Conservation (phyloP, 257 asterid species). For the Jasminum sambac region DNA sequence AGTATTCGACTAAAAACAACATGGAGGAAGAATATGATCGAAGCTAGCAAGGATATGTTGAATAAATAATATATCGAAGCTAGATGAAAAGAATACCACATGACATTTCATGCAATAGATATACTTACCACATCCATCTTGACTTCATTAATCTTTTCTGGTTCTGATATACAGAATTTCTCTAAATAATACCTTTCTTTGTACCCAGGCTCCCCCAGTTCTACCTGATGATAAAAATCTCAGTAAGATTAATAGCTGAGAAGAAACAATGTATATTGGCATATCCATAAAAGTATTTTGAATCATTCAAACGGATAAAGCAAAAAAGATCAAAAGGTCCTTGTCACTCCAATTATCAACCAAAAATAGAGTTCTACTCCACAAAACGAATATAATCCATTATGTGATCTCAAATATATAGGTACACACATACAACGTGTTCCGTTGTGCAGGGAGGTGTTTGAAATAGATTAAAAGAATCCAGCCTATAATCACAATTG, state of each 20-base stretch:
- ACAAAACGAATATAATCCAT: not conserved
- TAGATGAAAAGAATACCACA: conserved; percentile 20
- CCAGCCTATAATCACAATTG: not conserved
- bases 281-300: not conserved
- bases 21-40: not conserved
- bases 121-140: conserved; percentile 74
- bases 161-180: conserved; percentile 68
- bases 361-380: not conserved
- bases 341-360: not conserved
- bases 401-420: not conserved
- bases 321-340: not conserved
- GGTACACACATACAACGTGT: too few relatives aligned
- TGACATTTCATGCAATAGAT: conserved; percentile 20
- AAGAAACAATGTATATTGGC: conserved; percentile 18
- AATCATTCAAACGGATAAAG: not conserved
- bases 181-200: conserved; percentile 89
- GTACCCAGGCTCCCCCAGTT: conserved; percentile 95
- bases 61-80: conserved; percentile 5
- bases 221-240: conserved; percentile 53
- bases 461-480: not conserved
- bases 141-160: conserved; percentile 63
- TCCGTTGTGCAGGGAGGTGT: not conserved
- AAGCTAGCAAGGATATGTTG: not conserved
- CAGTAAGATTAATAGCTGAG: conserved; percentile 17
- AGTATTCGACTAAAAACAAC: not conserved